Evolutionary conservation across 2,329 filamentous ascomycete genomes (phyloP).

Genomic region (Pseudogymnoascus verrucosus): DNA sequence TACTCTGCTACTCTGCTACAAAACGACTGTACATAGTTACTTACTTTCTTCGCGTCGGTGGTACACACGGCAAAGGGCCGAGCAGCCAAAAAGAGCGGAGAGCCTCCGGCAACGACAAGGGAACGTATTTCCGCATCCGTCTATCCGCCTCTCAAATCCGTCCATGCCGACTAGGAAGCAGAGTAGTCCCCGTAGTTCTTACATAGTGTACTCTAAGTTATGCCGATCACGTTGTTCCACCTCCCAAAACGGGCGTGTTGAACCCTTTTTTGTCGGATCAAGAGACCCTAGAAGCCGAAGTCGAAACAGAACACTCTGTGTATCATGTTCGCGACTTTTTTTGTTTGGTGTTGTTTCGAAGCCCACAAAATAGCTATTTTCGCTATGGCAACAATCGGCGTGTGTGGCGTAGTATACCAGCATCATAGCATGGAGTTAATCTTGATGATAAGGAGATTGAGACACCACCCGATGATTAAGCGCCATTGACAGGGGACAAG

Average conservation of each 20-base stretch:
- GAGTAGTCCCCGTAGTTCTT: conserved; percentile 4
- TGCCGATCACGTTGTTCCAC: not conserved
- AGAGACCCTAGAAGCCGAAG: not conserved
- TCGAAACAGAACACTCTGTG: not conserved
- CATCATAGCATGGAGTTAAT: not conserved
- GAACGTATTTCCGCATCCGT: conserved; percentile 3
- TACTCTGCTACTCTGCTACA: not conserved
- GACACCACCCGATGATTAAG: not conserved
- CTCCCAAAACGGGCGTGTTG: not conserved
- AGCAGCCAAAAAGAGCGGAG: conserved; percentile 6
- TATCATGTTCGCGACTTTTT: too few relatives aligned
- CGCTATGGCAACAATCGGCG: not conserved
- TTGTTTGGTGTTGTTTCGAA: not conserved
- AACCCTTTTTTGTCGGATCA: not conserved
- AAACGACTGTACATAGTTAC: not conserved
- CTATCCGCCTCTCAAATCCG: not conserved
- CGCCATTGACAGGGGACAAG: not conserved
- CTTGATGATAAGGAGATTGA: not conserved
- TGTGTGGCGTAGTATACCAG: not conserved
- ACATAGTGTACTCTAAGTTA: not conserved
- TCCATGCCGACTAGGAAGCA: not conserved
- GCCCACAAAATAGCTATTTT: not conserved
- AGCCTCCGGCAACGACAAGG: conserved; percentile 1
- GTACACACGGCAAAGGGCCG: conserved; percentile 7
- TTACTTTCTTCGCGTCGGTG: not conserved